Percentiles rank a stretch among this genome's conserved stretches.
phyloP scores from a whole-genome alignment of 2,329 filamentous ascomycete species.

The Monilinia vaccinii-corymbosi region DNA sequence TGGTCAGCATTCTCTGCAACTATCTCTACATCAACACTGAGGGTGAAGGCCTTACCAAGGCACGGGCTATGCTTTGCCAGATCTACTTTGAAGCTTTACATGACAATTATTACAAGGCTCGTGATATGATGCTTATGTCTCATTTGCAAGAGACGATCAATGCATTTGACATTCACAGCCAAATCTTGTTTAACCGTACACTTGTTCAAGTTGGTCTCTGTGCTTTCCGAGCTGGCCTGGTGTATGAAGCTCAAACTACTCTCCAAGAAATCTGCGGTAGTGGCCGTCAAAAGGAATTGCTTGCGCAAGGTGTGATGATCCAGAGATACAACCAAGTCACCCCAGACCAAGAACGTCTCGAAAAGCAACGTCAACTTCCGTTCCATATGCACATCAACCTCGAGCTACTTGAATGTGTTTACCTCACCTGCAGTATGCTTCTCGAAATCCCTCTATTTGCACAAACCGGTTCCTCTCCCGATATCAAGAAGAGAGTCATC shows the following conservation, averaged over 20 bases:
- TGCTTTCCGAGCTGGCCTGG: slow-evolving; percentile 91
- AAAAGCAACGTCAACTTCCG: slow-evolving; percentile 92
- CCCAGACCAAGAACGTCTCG: slow-evolving; percentile 92
- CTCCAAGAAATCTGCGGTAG: slow-evolving; percentile 97
- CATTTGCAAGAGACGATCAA: slow-evolving; percentile 95
- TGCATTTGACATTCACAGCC: slow-evolving; percentile 93
- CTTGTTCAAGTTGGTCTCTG: slow-evolving; percentile 96
- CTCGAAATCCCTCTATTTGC: slow-evolving; percentile 95
- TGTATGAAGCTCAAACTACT: slow-evolving; percentile 96
- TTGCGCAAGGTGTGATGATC: slow-evolving; percentile 97
- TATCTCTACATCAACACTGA: slow-evolving; percentile 94
- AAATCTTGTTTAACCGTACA: slow-evolving; percentile 98
- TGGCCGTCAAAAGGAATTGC: slow-evolving; percentile 92
- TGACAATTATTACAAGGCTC: slow-evolving; percentile 94
- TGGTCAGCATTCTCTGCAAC: slow-evolving; percentile 83
- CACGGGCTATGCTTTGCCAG: slow-evolving; percentile 94
- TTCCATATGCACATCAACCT: slow-evolving; percentile 99
- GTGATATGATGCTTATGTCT: slow-evolving; percentile 99
- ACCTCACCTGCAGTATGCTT: slow-evolving; percentile 98
- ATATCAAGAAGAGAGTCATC: slow-evolving; percentile 94
- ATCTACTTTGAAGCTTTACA: slow-evolving; percentile 98
- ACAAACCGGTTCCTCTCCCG: slow-evolving; percentile 91
- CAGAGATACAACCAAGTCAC: slow-evolving; percentile 94
- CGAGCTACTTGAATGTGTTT: slow-evolving; percentile 94
- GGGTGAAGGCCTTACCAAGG: slow-evolving; percentile 71